Percentiles rank a stretch among this genome's conserved stretches.
Conservation (phyloP, 2,329 filamentous ascomycete species). For the Calcarisporium arbuscula region DNA sequence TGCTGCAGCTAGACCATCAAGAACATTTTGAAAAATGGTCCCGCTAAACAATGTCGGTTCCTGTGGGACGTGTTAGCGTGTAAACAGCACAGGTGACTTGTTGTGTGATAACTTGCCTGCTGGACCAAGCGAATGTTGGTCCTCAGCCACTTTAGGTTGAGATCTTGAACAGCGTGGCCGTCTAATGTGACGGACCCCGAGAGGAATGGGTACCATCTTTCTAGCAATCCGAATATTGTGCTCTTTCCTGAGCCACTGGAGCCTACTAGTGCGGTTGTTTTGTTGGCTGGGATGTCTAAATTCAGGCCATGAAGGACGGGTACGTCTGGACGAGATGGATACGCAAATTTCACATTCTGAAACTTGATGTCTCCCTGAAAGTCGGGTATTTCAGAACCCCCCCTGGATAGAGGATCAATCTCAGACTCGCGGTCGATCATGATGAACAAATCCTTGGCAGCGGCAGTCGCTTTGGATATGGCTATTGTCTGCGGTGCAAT, state of each 20-base stretch:
- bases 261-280: slow-evolving; percentile 50
- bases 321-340: slow-evolving; percentile 49
- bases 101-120: slow-evolving; percentile 22
- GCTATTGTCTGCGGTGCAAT: slow-evolving; percentile 41
- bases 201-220: slow-evolving; percentile 52
- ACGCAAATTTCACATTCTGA: slow-evolving; percentile 43
- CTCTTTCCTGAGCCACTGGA: slow-evolving; percentile 54
- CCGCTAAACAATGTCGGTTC: slow-evolving; percentile 49
- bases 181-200: slow-evolving; percentile 40
- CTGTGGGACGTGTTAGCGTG: no score
- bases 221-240: slow-evolving; percentile 49
- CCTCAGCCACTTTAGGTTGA: slow-evolving; percentile 47
- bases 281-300: slow-evolving; percentile 37
- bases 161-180: slow-evolving; percentile 30
- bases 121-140: slow-evolving; percentile 47
- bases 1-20: slow-evolving; percentile 36
- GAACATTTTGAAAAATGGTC: slow-evolving; percentile 46
- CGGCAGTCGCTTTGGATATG: slow-evolving; percentile 39
- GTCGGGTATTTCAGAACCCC: slow-evolving; percentile 22
- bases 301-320: slow-evolving; percentile 35
- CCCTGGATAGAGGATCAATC: slow-evolving; percentile 35
- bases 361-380: slow-evolving; percentile 42
- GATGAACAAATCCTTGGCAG: slow-evolving; percentile 39
- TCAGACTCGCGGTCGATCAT: slow-evolving; percentile 38
- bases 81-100: no score